A percentile compares a stretch with the other conserved stretches of the same genome.
Evolutionary conservation across 1,139 yeast species (phyloP).

Genomic region (Candida anutae): DNA sequence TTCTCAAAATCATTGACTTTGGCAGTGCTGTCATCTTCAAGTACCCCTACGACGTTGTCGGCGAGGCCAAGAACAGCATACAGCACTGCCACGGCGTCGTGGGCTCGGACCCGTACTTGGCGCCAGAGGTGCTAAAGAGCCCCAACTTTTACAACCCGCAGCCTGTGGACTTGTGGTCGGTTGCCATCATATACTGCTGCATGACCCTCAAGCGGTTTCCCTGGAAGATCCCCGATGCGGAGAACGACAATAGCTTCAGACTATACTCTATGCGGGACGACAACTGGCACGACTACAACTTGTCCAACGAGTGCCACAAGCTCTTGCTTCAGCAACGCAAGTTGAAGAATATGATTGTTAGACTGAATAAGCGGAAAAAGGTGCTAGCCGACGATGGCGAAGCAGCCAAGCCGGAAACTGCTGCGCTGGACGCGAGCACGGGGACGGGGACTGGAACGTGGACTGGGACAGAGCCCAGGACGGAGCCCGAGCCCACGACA

Average conservation of each 20-base stretch:
- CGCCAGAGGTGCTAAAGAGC: constrained; percentile 84
- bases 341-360: constrained; percentile 33
- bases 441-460: constrained; percentile 1
- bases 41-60: constrained; percentile 71
- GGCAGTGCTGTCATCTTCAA: constrained; percentile 94
- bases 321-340: constrained; percentile 38
- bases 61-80: constrained; percentile 46
- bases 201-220: constrained; percentile 93
- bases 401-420: constrained; percentile 2
- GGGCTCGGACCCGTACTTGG: constrained; percentile 96
- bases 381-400: constrained; percentile 8
- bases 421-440: neutral
- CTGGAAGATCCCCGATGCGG: constrained; percentile 86
- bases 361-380: constrained; percentile 38
- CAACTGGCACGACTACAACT: constrained; percentile 44
- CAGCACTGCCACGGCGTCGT: constrained; percentile 89
- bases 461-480: constrained; percentile 7
- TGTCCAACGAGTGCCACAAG: constrained; percentile 45
- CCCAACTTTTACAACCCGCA: constrained; percentile 77
- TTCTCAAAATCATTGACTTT: constrained; percentile 86
- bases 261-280: constrained; percentile 49
- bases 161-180: constrained; percentile 92
- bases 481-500: constrained; percentile 3
- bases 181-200: constrained; percentile 92
- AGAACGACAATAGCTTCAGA: constrained; percentile 77